These are phyloP conservation scores for Monosporascus sp. DNA, from an alignment of 2,329 filamentous ascomycete species.

Conservation along the genomic window DNA sequence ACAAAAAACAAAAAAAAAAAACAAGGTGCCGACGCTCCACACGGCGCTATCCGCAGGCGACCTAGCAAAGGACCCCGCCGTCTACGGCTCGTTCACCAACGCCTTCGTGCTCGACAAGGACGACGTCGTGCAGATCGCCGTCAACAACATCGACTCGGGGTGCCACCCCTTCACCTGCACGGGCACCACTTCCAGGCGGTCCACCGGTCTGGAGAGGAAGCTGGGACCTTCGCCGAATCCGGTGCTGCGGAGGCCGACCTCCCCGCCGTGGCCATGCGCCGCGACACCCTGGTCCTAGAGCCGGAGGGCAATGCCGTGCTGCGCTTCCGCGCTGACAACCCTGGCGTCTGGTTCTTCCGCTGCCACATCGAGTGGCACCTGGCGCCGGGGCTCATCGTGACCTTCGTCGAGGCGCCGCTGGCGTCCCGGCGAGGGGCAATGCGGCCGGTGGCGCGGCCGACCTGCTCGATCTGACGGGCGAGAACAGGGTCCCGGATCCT, in stretches of 20 bases:
- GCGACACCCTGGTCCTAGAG: conserved; percentile 63
- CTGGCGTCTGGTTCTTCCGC: conserved; percentile 68
- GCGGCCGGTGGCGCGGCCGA: conserved; percentile 67
- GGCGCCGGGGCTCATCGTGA: conserved; percentile 59
- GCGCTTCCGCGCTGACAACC: conserved; percentile 63
- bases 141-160: conserved; percentile 71
- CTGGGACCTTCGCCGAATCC: conserved; percentile 48
- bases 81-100: conserved; percentile 65
- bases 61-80: conserved; percentile 48
- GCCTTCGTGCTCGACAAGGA: conserved; percentile 63
- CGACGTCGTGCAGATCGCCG: conserved; percentile 65
- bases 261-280: conserved; percentile 54
- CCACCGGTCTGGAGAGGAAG: conserved; percentile 53
- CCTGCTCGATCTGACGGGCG: conserved; percentile 57
- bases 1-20: too few species aligned
- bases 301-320: conserved; percentile 65
- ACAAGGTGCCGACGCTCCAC: conserved; percentile 79
- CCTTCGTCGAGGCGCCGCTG: conserved; percentile 56
- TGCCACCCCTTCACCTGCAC: conserved; percentile 74
- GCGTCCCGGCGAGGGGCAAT: conserved; percentile 58
- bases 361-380: conserved; percentile 81
- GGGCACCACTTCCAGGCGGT: conserved; percentile 70
- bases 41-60: conserved; percentile 63
- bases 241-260: conserved; percentile 42
- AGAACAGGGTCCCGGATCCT: conserved; percentile 49